A percentile compares a stretch with the other conserved stretches of the same genome.
Conservation (phyloP, 805 yeast species). For the Debaryomyces tyrocola region DNA sequence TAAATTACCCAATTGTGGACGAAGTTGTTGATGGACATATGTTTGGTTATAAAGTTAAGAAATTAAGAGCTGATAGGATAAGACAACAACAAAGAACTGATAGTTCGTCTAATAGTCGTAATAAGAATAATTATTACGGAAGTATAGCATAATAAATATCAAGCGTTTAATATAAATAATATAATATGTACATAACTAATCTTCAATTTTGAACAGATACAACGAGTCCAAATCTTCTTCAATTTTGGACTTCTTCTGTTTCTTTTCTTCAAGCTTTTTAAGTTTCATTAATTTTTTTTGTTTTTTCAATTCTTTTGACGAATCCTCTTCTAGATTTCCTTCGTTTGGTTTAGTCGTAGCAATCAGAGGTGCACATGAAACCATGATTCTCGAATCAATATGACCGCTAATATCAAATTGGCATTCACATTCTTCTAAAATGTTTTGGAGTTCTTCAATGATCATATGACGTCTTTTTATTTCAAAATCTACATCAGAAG, state of each 20-base stretch:
- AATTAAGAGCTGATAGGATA: conserved; percentile 28
- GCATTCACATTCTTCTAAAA: conserved; percentile 32
- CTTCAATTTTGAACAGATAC: conserved; percentile 41
- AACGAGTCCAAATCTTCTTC: conserved; percentile 37
- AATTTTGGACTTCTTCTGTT: conserved; percentile 9
- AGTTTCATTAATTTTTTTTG: conserved; percentile 15
- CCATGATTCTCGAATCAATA: conserved; percentile 21
- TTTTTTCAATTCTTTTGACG: conserved; percentile 15
- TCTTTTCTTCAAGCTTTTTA: conserved; percentile 13
- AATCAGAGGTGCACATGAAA: conserved; percentile 18
- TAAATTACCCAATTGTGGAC: conserved; percentile 47
- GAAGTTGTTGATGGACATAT: conserved; percentile 39
- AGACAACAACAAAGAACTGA: conserved; percentile 6
- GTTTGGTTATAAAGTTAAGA: conserved; percentile 42
- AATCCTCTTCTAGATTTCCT: conserved; percentile 6
- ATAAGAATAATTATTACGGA: conserved; percentile 21
- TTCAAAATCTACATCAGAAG: conserved; percentile 15
- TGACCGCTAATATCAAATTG: conserved; percentile 26
- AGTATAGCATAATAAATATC: conserved; percentile 20
- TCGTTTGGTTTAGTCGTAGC: not conserved
- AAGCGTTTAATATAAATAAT: not conserved
- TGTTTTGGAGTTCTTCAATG: conserved; percentile 20
- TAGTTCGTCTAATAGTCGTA: conserved; percentile 2
- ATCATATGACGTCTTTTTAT: conserved; percentile 30
- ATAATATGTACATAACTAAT: conserved; percentile 15